phyloP scores from a whole-genome alignment of 2,329 filamentous ascomycete genomes.

The Pseudogymnoascus sp. region DNA sequence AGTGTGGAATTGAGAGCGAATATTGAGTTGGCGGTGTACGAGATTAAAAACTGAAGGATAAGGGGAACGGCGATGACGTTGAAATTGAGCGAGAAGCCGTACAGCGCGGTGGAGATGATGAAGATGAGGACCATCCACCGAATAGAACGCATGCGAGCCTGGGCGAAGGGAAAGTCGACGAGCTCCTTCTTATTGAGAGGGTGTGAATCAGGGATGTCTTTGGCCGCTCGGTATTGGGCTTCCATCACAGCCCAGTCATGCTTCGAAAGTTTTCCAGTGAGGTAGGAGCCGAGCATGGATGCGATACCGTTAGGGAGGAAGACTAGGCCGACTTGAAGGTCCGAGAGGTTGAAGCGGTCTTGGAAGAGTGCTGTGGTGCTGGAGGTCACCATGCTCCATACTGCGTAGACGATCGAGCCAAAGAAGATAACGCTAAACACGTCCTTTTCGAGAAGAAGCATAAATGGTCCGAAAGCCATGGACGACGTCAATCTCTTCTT shows the following conservation, averaged over 20 bases:
- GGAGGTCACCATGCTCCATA: constrained; percentile 43
- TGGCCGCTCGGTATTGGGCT: constrained; percentile 27
- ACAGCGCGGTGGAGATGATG: constrained; percentile 29
- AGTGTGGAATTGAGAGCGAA: constrained; percentile 29
- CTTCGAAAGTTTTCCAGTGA: constrained; percentile 36
- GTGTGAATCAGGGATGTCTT: constrained; percentile 26
- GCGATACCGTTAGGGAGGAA: constrained; percentile 37
- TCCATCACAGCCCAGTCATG: constrained; percentile 32
- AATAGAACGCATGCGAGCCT: constrained; percentile 28
- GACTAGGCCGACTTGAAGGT: constrained; percentile 34
- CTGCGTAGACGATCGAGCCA: constrained; percentile 38
- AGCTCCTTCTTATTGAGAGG: constrained; percentile 25
- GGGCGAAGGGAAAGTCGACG: constrained; percentile 36
- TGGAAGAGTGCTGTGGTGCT: constrained; percentile 36
- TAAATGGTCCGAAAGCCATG: constrained; percentile 34
- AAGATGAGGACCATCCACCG: constrained; percentile 34
- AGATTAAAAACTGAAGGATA: constrained; percentile 30
- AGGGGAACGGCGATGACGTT: constrained; percentile 26
- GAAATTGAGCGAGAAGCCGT: constrained; percentile 28
- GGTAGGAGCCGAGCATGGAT: constrained; percentile 34
- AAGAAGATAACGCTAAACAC: constrained; percentile 38
- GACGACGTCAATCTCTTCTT: constrained; percentile 27
- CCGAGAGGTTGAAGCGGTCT: constrained; percentile 32
- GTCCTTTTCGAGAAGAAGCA: constrained; percentile 39
- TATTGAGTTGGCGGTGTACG: constrained; percentile 29